phyloP scores from a whole-genome alignment of 2,329 filamentous ascomycete species.

The Penicillium frequentans region DNA sequence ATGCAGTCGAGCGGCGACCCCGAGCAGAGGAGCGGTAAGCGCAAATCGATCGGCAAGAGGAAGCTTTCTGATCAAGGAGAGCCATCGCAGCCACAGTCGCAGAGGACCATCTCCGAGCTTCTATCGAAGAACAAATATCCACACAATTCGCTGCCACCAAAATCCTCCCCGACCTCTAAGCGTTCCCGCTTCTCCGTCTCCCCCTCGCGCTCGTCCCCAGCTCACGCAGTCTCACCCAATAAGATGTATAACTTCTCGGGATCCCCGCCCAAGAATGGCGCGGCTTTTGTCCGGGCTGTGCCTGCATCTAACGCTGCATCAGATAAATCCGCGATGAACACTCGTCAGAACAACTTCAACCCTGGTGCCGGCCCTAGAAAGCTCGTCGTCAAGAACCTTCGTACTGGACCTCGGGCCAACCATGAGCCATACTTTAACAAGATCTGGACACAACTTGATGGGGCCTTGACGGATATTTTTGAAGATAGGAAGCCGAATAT shows the following conservation, averaged over 20 bases:
- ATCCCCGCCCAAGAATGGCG: conserved; percentile 37
- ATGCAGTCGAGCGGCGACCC: conserved; percentile 42
- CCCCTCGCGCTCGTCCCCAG: conserved; percentile 19
- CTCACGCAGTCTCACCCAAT: conserved; percentile 31
- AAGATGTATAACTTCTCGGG: conserved; percentile 57
- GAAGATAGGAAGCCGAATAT: conserved; percentile 60
- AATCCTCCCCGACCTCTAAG: conserved; percentile 41
- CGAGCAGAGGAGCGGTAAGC: conserved; percentile 45
- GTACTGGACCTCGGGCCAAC: conserved; percentile 62
- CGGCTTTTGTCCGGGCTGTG: conserved; percentile 47
- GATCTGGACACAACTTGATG: conserved; percentile 71
- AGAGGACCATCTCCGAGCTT: conserved; percentile 48
- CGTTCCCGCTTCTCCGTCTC: conserved; percentile 37
- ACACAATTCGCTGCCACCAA: conserved; percentile 18
- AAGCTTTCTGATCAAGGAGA: conserved; percentile 40
- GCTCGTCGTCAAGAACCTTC: conserved; percentile 91
- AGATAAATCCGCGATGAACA: conserved; percentile 26
- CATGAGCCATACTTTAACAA: conserved; percentile 76
- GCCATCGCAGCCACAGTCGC: conserved; percentile 33
- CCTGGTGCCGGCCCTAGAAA: conserved; percentile 77
- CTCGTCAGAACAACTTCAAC: conserved; percentile 58
- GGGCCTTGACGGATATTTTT: conserved; percentile 74
- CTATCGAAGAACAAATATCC: conserved; percentile 37
- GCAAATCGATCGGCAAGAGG: conserved; percentile 43
- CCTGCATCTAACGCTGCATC: conserved; percentile 32